phyloP scores from a whole-genome alignment of 2,329 filamentous ascomycete genomes.

The Uncinocarpus reesii region DNA sequence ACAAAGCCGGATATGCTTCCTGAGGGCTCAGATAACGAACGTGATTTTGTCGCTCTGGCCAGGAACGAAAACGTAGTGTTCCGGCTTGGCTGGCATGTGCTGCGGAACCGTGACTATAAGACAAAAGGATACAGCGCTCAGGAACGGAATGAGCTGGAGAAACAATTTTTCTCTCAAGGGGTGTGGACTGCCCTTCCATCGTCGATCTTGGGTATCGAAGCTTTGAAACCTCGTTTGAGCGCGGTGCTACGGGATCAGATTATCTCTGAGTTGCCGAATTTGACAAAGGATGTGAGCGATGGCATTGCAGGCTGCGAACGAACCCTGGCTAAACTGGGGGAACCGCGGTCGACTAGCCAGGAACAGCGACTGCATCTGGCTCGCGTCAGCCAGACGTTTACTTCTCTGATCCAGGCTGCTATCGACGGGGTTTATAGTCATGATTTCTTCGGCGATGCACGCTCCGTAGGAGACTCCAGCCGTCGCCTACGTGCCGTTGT shows the following conservation, averaged over 20 bases:
- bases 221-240: slow-evolving; percentile 21
- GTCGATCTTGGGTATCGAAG: slow-evolving; percentile 18
- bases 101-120: slow-evolving; percentile 21
- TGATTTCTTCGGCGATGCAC: slow-evolving; percentile 25
- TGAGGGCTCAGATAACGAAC: slow-evolving; percentile 22
- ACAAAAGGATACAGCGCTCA: slow-evolving; percentile 9
- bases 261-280: slow-evolving; percentile 20
- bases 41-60: slow-evolving; percentile 20
- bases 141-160: slow-evolving; percentile 20
- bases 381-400: slow-evolving; percentile 32
- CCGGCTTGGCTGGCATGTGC: slow-evolving; percentile 24
- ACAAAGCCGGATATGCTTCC: slow-evolving; percentile 27
- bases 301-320: slow-evolving; percentile 27
- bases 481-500: slow-evolving; percentile 28
- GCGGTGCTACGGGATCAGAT: slow-evolving; percentile 23
- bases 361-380: slow-evolving; percentile 42
- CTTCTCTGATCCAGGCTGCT: slow-evolving; percentile 27
- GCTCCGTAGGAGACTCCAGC: slow-evolving; percentile 20
- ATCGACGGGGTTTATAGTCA: slow-evolving; percentile 28
- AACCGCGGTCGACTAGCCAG: slow-evolving; percentile 14
- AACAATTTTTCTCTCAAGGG: slow-evolving; percentile 20
- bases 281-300: slow-evolving; percentile 20
- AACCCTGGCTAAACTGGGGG: slow-evolving; percentile 42
- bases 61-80: slow-evolving; percentile 22
- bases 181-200: slow-evolving; percentile 19